Evolutionary conservation across 495 filamentous ascomycete genomes (phyloP), one percentile per base, ranked within the genome.

Genomic region (Lasiosphaeriaceae sp.): DNA sequence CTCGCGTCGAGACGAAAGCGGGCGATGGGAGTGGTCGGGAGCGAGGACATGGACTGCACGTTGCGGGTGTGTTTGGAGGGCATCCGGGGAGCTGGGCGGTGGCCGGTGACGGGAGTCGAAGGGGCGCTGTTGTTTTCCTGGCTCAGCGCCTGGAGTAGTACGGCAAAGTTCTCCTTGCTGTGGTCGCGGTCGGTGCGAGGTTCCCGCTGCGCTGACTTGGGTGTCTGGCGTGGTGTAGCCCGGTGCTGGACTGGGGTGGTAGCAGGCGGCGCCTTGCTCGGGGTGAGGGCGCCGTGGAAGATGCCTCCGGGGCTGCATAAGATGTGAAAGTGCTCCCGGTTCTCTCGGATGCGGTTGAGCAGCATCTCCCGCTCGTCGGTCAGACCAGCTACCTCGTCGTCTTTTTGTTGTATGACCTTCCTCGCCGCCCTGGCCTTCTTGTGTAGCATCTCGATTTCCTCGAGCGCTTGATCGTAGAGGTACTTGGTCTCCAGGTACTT

Each of bases 271-370:
- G 9, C 20, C 23, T 61, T 77, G 72, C 75, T 84, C 61, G 78
- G 80, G 47, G 75, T 86, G 67, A 77, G 51, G 34, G 74, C 77
- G 11, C 75, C 74, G 55, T 82, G 79, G 55, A 81, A 80, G 22
- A 76, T 74, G 52, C 80, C 80, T 29, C 80, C 80, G 5, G 81
- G 80, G 56, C 78, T 79, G 54, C 79, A 77, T 50, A 92, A 79
- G 58, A 81, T 78, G 54, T 87, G 86, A 58, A 95, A 82, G 66
- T 96, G 92, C 62, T 89, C 83, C 29, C 92, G 80, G 60, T 96
- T 96, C 68, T 95, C 87, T 23, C 88, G 80, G 53, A 98, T 96
- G 53, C 94, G 86, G 52, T 84, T 86, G 52, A 89, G 84, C 41
- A 96, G 74, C 63, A 85, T 79, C n/a, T 82, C 76, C 57, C 88